Evolutionary conservation across 208 protist species (phyloP).

Genomic region (Acanthamoeba triangularis): DNA sequence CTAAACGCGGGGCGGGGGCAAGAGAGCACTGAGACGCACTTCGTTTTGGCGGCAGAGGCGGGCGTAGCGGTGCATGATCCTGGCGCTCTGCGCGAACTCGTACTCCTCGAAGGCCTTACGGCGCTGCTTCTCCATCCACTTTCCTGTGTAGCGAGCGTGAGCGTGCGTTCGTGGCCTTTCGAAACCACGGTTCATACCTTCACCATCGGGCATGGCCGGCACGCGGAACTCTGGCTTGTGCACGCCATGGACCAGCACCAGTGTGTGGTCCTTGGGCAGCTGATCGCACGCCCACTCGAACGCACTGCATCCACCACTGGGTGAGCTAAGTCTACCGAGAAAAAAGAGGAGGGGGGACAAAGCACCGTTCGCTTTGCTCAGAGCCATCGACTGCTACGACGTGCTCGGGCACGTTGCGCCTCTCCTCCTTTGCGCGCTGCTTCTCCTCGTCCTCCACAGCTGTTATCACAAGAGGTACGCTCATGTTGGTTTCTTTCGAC

Average conservation of each 20-base stretch:
- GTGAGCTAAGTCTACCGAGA: neutral
- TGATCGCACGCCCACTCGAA: conserved; percentile 47
- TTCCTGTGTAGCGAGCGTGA: neutral
- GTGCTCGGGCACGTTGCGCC: neutral
- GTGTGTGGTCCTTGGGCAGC: conserved; percentile 32
- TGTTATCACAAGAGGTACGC: neutral
- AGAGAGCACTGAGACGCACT: neutral
- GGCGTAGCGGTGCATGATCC: conserved; percentile 21
- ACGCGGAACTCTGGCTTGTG: conserved; percentile 19
- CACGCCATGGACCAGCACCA: conserved; percentile 52
- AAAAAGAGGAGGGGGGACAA: neutral
- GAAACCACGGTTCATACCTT: too few relatives aligned
- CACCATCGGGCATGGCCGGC: neutral
- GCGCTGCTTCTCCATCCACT: conserved; percentile 47
- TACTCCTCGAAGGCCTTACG: conserved; percentile 51
- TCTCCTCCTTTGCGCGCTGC: neutral
- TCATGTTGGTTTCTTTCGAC: neutral
- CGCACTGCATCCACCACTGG: neutral
- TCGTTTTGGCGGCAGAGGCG: neutral
- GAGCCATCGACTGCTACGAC: conserved; percentile 36
- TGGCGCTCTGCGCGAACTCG: conserved; percentile 25
- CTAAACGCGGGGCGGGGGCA: neutral
- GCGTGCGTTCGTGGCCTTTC: too few relatives aligned
- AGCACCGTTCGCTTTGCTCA: neutral
- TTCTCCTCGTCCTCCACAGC: neutral